These are phyloP conservation scores for Auricularia heimuer DNA, from an alignment of 768 basidiomycete species.

Conservation along the genomic window DNA sequence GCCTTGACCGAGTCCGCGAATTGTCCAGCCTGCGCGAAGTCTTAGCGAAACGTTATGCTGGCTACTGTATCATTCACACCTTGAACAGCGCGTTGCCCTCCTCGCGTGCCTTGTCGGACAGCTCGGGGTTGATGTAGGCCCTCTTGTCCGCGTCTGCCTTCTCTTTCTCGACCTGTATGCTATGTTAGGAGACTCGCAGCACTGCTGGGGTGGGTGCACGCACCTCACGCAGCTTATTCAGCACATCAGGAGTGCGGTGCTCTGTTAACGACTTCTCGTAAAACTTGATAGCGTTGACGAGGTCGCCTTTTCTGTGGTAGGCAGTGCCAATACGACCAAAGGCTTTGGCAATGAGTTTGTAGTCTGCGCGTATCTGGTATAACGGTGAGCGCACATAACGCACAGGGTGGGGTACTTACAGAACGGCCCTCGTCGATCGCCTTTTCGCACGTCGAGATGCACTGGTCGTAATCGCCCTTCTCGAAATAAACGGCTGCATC, in stretches of 20 bases:
- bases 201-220: neutral
- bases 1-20: conserved; percentile 86
- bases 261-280: conserved; percentile 91
- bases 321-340: conserved; percentile 82
- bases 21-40: conserved; percentile 43
- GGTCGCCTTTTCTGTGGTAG: conserved; percentile 72
- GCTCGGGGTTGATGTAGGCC: conserved; percentile 81
- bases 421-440: conserved; percentile 92
- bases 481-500: conserved; percentile 81
- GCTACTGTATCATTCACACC: conserved; percentile 15
- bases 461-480: conserved; percentile 82
- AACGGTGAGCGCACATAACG: neutral
- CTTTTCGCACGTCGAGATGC: conserved; percentile 86
- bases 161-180: conserved; percentile 49
- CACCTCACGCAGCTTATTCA: conserved; percentile 73
- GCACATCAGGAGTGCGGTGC: conserved; percentile 88
- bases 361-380: conserved; percentile 74
- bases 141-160: conserved; percentile 69
- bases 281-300: conserved; percentile 72
- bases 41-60: neutral
- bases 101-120: conserved; percentile 74
- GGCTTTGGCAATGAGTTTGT: conserved; percentile 91
- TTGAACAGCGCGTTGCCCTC: conserved; percentile 93
- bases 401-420: conserved; percentile 28
- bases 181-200: neutral